phyloP scores from a whole-genome alignment of 257 asterid genomes.

The Solanum sparsipilum region DNA sequence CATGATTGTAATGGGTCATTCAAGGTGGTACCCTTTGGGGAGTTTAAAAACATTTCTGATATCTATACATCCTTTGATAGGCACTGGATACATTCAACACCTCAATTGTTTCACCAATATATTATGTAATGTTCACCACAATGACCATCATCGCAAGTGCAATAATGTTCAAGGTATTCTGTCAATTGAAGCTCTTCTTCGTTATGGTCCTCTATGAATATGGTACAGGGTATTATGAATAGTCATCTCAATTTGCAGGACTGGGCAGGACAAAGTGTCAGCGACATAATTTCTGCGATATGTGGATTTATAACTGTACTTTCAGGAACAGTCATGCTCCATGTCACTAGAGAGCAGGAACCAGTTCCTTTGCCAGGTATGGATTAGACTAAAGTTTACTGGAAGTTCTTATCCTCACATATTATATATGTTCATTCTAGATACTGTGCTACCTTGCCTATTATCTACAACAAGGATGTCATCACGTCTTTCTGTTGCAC shows the following conservation, averaged over 20 bases:
- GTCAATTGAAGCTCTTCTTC: background rate
- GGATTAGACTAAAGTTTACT: background rate
- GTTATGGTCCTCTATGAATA: background rate
- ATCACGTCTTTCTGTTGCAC: background rate
- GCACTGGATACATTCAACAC: conserved; percentile 4
- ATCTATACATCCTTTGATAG: background rate
- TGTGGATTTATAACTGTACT: conserved; percentile 62
- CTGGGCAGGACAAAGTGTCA: conserved; percentile 61
- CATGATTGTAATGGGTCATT: background rate
- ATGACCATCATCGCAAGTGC: conserved; percentile 1
- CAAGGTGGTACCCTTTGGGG: background rate
- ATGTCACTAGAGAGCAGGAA: conserved; percentile 49
- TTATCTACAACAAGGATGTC: background rate
- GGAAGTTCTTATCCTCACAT: background rate
- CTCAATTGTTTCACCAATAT: background rate
- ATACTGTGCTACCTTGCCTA: background rate
- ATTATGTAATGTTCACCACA: background rate
- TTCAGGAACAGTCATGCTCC: conserved; percentile 66
- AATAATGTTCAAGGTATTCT: conserved; percentile 1
- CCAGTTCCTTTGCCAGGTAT: conserved; percentile 32
- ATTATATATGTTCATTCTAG: background rate
- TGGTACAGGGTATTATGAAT: background rate
- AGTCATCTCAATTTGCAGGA: conserved; percentile 20
- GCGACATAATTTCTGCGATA: conserved; percentile 43
- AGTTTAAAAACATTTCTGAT: background rate